Base-by-base conservation (phyloP, 495 filamentous ascomycete species). In the Podospora tetraspora region DNA sequence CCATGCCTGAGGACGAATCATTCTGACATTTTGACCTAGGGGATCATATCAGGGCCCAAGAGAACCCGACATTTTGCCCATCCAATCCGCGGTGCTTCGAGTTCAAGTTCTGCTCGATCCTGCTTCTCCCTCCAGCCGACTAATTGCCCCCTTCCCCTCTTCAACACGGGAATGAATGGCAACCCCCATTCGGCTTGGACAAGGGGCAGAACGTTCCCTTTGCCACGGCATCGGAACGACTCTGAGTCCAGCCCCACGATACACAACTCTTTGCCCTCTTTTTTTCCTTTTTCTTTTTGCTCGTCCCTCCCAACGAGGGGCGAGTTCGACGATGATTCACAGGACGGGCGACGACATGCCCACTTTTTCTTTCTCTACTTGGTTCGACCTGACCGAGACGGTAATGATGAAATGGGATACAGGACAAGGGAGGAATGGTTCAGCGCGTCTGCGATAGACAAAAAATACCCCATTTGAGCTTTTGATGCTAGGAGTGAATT, bases 71-170 rank as follows among this genome's bases (percentile, higher is more conserved):
- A 27, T 92, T 91, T 68, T 87, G 90, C 61, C 85, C 85, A 0
- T 81, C 80, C 2, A 84, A 92, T 71, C 89, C 87, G 4, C 84
- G 88, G 59, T 90, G 87, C 13, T 81, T 90, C 12, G 90, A 92
- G 77, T 81, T 92, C 32, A 76, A 84, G 61, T 90, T 89, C 69
- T 87, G 86, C 65, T 85, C 89, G 11, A 84, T 83, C 21, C 79
- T 90, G n/a, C 79, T 91, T 3, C 80, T 86, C 30, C 82, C 85
- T 1, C 62, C 66, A 1, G 58, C 70, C 1, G 75, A 78, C 59
- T 52, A 63, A 25, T n/a, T 0, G 19, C 19, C 16, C 16, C 3
- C 43, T n/a, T 52, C 19, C 43, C 43, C 19, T 52, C 43, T 52
- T 52, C 43, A 52, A 52, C 19, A 52, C 6, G 43, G 37, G 43